These are phyloP conservation scores for Beauveria rudraprayagi DNA, from an alignment of 2,329 filamentous ascomycete genomes.

Conservation along the genomic window DNA sequence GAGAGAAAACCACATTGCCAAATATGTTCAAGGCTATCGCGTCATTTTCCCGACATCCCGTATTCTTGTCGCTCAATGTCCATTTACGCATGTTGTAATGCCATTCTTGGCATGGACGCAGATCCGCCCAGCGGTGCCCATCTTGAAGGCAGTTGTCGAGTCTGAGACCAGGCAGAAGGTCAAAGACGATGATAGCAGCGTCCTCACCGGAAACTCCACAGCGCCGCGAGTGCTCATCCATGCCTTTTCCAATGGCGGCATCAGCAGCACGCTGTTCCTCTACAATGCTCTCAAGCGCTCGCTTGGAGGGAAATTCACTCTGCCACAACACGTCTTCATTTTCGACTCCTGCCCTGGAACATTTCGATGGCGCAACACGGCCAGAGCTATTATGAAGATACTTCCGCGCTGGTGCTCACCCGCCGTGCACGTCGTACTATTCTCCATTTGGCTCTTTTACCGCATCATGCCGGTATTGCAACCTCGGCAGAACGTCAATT, in stretches of 20 bases:
- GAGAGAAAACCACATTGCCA: constrained; percentile 40
- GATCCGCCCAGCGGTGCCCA: constrained; percentile 31
- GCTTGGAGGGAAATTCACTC: constrained; percentile 22
- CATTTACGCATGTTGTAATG: constrained; percentile 28
- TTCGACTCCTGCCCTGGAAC: constrained; percentile 28
- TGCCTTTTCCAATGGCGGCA: constrained; percentile 46
- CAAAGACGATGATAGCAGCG: constrained; percentile 12
- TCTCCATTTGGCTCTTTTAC: constrained; percentile 23
- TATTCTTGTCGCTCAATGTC: constrained; percentile 39
- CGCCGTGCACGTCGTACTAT: constrained; percentile 27
- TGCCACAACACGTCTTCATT: constrained; percentile 17
- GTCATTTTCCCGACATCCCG: constrained; percentile 34
- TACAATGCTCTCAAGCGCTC: constrained; percentile 26
- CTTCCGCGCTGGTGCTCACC: constrained; percentile 28
- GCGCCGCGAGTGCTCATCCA: constrained; percentile 34
- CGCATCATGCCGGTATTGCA: constrained; percentile 21
- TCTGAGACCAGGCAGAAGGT: constrained; percentile 8
- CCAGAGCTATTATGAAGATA: constrained; percentile 31
- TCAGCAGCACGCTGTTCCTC: constrained; percentile 31
- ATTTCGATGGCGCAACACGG: constrained; percentile 30
- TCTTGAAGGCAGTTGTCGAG: constrained; percentile 27
- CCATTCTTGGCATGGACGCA: constrained; percentile 23
- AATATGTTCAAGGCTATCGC: constrained; percentile 41
- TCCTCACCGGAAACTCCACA: neutral
- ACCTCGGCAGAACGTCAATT: constrained; percentile 26